A percentile compares a stretch with the other conserved stretches of the same genome.
Conservation (phyloP, 768 basidiomycete genomes). For the Termitomyces sp. region DNA sequence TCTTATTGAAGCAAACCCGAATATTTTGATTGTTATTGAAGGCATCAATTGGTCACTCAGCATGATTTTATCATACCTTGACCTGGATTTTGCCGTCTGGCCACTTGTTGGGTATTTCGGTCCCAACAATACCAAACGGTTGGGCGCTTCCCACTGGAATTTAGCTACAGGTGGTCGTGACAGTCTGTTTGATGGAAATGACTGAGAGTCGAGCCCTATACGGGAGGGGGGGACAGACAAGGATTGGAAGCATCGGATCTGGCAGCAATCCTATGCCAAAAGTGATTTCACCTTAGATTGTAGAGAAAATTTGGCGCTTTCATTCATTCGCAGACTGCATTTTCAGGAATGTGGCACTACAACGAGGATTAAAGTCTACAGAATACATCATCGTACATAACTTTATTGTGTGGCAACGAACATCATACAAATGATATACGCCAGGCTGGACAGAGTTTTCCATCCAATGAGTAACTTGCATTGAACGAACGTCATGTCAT, state of each 20-base stretch:
- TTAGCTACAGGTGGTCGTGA: slow-evolving; percentile 6
- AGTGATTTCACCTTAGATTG: neutral
- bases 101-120: slow-evolving; percentile 12
- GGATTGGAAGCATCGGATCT: slow-evolving; percentile 7
- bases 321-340: neutral
- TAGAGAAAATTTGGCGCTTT: neutral
- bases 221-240: slow-evolving; percentile 1
- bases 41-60: slow-evolving; percentile 15
- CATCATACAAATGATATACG: neutral
- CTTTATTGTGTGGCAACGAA: neutral
- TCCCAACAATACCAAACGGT: slow-evolving; percentile 9
- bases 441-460: neutral
- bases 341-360: too few species aligned
- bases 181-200: slow-evolving; percentile 11
- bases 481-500: neutral
- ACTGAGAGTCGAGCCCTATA: slow-evolving; percentile 7
- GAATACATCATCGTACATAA: neutral
- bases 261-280: slow-evolving; percentile 8
- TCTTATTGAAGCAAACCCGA: slow-evolving; percentile 9
- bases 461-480: neutral
- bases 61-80: slow-evolving; percentile 10
- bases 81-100: slow-evolving; percentile 13
- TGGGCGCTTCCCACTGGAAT: slow-evolving; percentile 13
- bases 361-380: neutral
- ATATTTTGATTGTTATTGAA: slow-evolving; percentile 13